These are phyloP conservation scores for Cornus florida DNA, from an alignment of 148 eudicot genomes.

Conservation along the genomic window DNA sequence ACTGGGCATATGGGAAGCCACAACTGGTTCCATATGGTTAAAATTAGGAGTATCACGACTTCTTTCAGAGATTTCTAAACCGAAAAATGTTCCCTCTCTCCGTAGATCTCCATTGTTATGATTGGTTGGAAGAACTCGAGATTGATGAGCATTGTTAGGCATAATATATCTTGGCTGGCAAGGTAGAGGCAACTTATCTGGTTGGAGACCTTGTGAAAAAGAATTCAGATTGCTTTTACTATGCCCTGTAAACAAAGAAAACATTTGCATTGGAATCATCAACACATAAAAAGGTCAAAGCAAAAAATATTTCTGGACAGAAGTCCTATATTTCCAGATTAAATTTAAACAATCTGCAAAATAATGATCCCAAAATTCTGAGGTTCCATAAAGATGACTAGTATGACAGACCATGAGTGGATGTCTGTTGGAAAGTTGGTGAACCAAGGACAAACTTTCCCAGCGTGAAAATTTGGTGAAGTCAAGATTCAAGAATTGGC, in stretches of 20 bases:
- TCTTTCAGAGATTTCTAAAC: constrained; percentile 34
- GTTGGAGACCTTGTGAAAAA: constrained; percentile 32
- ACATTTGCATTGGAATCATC: constrained; percentile 13
- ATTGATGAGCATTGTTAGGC: constrained; percentile 33
- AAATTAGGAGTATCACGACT: constrained; percentile 26
- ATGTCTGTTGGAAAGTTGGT: not conserved
- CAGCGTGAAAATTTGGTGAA: not conserved
- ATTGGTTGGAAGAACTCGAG: constrained; percentile 27
- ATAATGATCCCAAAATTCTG: not conserved
- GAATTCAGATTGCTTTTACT: constrained; percentile 31
- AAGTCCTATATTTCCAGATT: too few relatives aligned
- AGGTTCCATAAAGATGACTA: too few relatives aligned
- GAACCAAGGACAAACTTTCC: not conserved
- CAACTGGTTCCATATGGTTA: constrained; percentile 26
- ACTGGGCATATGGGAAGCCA: constrained; percentile 34
- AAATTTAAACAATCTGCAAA: not conserved
- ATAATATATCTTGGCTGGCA: constrained; percentile 25
- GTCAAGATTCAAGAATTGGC: not conserved
- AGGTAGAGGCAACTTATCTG: constrained; percentile 36
- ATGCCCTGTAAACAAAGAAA: constrained; percentile 39
- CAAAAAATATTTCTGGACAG: not conserved
- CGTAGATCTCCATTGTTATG: constrained; percentile 37
- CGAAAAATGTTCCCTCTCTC: constrained; percentile 31
- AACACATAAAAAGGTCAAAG: not conserved
- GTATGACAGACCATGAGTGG: not conserved